phyloP scores from a whole-genome alignment of 805 yeast species.

The Cyberlindnera sargentensis region DNA sequence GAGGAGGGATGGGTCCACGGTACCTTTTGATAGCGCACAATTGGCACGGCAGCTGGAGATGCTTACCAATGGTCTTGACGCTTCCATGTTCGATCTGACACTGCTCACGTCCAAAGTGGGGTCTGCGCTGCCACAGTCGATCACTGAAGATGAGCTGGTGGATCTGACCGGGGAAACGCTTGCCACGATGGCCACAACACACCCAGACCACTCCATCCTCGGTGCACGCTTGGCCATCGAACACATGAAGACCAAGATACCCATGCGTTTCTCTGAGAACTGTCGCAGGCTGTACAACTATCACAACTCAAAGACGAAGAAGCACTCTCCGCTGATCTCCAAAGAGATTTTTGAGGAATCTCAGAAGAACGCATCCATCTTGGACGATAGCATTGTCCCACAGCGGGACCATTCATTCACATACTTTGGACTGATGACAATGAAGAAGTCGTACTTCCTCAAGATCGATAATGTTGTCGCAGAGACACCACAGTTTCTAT shows the following conservation, averaged over 20 bases:
- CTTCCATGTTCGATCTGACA: conserved; percentile 5
- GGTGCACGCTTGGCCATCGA: conserved; percentile 97
- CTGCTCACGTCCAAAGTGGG: conserved; percentile 3
- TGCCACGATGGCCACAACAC: conserved; percentile 94
- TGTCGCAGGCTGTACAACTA: conserved; percentile 66
- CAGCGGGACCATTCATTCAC: conserved; percentile 74
- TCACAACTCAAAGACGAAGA: conserved; percentile 71
- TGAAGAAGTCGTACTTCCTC: conserved; percentile 79
- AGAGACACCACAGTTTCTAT: conserved; percentile 89
- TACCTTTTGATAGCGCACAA: conserved; percentile 1
- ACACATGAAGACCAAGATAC: conserved; percentile 89
- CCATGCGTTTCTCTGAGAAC: conserved; percentile 74
- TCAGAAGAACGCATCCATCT: conserved; percentile 50
- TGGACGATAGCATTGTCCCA: conserved; percentile 67
- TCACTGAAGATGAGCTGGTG: conserved; percentile 6
- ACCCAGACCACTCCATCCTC: conserved; percentile 90
- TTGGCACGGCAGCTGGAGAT: neutral
- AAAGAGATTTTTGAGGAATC: conserved; percentile 58
- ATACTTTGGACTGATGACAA: conserved; percentile 86
- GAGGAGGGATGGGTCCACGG: conserved; percentile 5
- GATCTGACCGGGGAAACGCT: conserved; percentile 74
- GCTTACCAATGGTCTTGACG: conserved; percentile 3
- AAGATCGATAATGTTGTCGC: conserved; percentile 55
- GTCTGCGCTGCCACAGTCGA: conserved; percentile 1
- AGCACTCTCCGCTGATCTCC: conserved; percentile 55